Conservation (phyloP, 805 yeast genomes). For the Hanseniaspora taiwanica region DNA sequence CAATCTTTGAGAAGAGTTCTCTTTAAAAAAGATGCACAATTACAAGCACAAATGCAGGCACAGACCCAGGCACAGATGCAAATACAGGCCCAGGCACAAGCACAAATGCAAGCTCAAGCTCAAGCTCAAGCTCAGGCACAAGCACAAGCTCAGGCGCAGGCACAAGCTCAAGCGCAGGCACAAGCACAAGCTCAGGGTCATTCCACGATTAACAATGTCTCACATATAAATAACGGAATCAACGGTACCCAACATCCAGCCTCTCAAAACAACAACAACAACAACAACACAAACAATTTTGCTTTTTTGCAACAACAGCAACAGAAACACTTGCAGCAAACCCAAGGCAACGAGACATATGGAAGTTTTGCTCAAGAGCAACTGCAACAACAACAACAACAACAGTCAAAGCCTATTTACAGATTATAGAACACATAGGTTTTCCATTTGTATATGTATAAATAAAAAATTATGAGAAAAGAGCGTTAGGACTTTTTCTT, state of each 20-base stretch:
- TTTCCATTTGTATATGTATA: neutral
- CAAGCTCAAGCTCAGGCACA: constrained; percentile 3
- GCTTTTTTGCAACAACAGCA: constrained; percentile 8
- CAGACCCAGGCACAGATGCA: constrained; percentile 1
- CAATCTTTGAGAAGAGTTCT: neutral
- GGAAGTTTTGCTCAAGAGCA: constrained; percentile 3
- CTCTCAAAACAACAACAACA: constrained; percentile 3
- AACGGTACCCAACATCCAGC: constrained; percentile 1
- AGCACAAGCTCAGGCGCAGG: constrained; percentile 2
- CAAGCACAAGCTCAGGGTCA: constrained; percentile 5
- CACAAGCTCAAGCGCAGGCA: constrained; percentile 4
- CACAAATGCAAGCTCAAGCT: constrained; percentile 3
- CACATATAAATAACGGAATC: neutral
- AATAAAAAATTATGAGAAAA: too few species aligned
- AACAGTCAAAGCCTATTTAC: constrained; percentile 6
- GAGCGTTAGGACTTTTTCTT: too few species aligned
- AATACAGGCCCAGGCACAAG: constrained; percentile 1
- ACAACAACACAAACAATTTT: too few species aligned
- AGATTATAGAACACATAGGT: neutral
- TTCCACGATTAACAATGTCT: neutral
- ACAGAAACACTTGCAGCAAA: constrained; percentile 10
- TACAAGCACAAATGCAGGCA: constrained; percentile 3
- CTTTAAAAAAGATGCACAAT: constrained; percentile 1
- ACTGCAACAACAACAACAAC: constrained; percentile 7
- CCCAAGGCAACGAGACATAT: too few species aligned